Evolutionary conservation across 2,329 filamentous ascomycete species (phyloP).

Genomic region (Monilinia fructicola): DNA sequence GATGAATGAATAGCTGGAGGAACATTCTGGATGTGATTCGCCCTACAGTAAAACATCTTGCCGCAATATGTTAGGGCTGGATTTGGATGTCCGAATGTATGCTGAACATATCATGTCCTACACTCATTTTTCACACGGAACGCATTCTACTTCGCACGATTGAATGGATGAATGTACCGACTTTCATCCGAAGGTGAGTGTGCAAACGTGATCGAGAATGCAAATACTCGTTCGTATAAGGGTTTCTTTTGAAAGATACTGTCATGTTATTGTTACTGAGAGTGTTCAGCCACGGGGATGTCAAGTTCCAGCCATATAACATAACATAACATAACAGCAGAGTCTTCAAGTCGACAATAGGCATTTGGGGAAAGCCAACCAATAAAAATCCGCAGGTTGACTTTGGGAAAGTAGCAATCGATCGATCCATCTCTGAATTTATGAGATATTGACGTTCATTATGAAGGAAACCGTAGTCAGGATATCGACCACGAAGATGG

Average conservation of each 20-base stretch:
- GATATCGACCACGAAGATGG: constrained; percentile 7
- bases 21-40: background rate
- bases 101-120: background rate
- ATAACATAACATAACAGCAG: background rate
- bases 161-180: background rate
- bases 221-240: background rate
- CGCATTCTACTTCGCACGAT: background rate
- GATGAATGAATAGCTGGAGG: background rate
- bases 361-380: background rate
- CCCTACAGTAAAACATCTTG: background rate
- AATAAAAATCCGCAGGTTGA: background rate
- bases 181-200: background rate
- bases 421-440: background rate
- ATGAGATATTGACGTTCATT: background rate
- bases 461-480: background rate
- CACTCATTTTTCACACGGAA: background rate
- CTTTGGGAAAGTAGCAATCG: background rate
- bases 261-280: background rate
- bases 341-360: background rate
- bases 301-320: background rate
- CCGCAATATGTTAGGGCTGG: background rate
- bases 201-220: background rate
- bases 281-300: too few relatives aligned
- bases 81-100: background rate
- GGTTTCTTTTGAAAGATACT: background rate